Evolutionary conservation across 352 stramenopile genomes (phyloP), one percentile per base, ranked within the genome.

Genomic region (Globisporangium perplexum): DNA sequence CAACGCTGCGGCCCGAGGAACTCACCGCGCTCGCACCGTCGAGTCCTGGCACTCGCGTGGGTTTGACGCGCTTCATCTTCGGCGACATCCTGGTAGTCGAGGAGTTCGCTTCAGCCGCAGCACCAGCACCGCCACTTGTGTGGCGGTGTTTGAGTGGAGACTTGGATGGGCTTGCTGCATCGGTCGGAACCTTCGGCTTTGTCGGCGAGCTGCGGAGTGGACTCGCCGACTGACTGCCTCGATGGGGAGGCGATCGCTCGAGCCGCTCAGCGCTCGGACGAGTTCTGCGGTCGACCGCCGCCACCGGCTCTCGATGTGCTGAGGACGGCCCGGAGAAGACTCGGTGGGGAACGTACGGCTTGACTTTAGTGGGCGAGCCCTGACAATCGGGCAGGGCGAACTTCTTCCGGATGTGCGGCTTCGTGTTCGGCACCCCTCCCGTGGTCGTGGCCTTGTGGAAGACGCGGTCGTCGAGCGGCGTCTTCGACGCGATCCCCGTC

Each of bases 331-430:
- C 26, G 7, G 15, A 42, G 14, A 7, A 42, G 36, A 22, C 18
- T 44, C 4, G n/a, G 22, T 36, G 30, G 15, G 41, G 26, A 7
- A 39, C 17, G 28, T 65, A 57, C 11, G 52, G 38, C 20, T 60
- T 43, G 17, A 65, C 41, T 38, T 61, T 78, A 46, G 57, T 66
- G 6, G 63, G 60, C 10, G 68, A 78, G 23, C 71, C 69, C 4
- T 81, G 63, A 24, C 69, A 81, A 6, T 74, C 57, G 0, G 71
- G 71, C 11, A 81, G 63, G 11, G 35, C 58, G 45, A 78, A 76
- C 20, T 71, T 64, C 35, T 72, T 70, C 28, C 65, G 71, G 18
- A 58, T 51, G 41, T 78, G 71, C 18, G 68, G 68, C 39, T 76
- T 78, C 8, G 71, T 52, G 30, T 63, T 71, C 11, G 64, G 46